These are phyloP conservation scores for Nyssa sinensis DNA, from an alignment of 148 eudicot genomes.

Conservation along the genomic window DNA sequence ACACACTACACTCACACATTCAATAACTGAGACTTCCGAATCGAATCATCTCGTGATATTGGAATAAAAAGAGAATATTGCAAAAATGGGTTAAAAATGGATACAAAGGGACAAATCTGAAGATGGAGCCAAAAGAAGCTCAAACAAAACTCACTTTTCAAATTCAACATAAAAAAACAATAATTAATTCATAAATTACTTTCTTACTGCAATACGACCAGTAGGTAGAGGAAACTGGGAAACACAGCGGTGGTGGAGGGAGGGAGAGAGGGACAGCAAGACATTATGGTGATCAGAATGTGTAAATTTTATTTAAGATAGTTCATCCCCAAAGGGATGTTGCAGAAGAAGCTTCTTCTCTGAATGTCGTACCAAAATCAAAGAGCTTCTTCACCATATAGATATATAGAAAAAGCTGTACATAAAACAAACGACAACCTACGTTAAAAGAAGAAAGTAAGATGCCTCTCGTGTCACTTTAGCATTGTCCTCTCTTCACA, in stretches of 20 bases:
- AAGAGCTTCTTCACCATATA: conserved; percentile 5
- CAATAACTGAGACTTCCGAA: neutral
- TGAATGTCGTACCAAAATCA: conserved; percentile 5
- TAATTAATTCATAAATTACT: conserved; percentile 4
- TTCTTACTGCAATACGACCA: neutral
- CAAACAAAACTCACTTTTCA: conserved; percentile 16
- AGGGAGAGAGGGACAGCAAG: neutral
- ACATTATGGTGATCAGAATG: neutral
- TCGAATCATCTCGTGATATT: neutral
- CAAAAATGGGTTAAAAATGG: neutral
- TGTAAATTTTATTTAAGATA: neutral
- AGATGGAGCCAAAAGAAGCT: neutral
- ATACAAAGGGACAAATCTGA: conserved; percentile 4
- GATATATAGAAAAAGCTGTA: conserved; percentile 13
- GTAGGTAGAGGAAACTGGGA: neutral
- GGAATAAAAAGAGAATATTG: neutral
- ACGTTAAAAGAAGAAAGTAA: neutral
- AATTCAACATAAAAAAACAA: neutral
- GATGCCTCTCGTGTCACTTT: neutral
- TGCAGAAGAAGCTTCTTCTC: conserved; percentile 13
- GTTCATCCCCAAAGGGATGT: neutral
- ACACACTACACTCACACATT: neutral
- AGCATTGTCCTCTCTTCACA: neutral
- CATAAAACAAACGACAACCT: neutral
- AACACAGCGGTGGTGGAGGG: neutral